Evolutionary conservation across 164 flowering plant genomes (phyloP).

Genomic region (Warburgia ugandensis): DNA sequence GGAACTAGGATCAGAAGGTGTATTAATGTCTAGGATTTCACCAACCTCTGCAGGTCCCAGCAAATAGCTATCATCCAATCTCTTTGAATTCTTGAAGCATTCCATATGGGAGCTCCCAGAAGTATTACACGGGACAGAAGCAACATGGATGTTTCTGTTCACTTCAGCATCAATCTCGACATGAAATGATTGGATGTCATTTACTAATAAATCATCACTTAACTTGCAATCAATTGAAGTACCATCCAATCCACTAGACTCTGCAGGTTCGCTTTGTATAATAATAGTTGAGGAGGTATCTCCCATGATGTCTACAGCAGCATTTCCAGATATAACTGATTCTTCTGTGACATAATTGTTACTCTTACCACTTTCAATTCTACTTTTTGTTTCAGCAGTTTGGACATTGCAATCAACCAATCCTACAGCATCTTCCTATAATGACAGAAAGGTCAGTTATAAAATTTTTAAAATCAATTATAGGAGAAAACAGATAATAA

Average conservation of each 20-base stretch:
- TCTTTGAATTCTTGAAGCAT: constrained; percentile 4
- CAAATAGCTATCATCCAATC: constrained; percentile 1
- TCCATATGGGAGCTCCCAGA: constrained; percentile 9
- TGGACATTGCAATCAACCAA: constrained; percentile 31
- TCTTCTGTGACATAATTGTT: constrained; percentile 18
- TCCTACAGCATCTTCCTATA: constrained; percentile 39
- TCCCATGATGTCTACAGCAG: constrained; percentile 15
- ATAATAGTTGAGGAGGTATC: constrained; percentile 20
- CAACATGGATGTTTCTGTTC: constrained; percentile 13
- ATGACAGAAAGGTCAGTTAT: constrained; percentile 24
- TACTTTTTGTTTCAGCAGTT: constrained; percentile 39
- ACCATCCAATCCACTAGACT: constrained; percentile 12
- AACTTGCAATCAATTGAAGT: too few relatives aligned
- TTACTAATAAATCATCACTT: constrained; percentile 8
- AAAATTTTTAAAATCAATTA: constrained; percentile 11
- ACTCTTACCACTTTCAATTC: constrained; percentile 37
- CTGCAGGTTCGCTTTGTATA: constrained; percentile 19
- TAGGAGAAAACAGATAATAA: constrained; percentile 3
- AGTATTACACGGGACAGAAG: constrained; percentile 8
- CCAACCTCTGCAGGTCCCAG: not conserved
- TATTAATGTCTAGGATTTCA: not conserved
- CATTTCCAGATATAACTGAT: constrained; percentile 16
- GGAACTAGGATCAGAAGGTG: not conserved
- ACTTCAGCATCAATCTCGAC: constrained; percentile 12
- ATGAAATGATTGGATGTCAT: constrained; percentile 4